Conservation (phyloP, 495 filamentous ascomycete genomes). For the Lasiosphaeris hirsuta region DNA sequence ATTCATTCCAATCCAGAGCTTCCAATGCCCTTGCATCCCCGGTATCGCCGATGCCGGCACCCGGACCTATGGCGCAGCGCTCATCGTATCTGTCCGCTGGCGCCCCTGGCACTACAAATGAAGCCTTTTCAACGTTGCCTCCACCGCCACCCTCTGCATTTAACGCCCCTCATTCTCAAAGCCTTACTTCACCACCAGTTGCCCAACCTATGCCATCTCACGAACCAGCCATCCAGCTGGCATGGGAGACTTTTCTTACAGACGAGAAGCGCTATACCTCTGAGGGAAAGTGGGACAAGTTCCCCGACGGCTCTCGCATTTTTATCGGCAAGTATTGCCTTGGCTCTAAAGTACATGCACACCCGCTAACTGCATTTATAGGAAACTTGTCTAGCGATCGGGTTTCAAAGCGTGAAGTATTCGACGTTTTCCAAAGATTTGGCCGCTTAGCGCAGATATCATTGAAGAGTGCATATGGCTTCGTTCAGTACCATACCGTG, state of each 20-base stretch:
- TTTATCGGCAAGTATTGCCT: constrained; percentile 75
- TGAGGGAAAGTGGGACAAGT: constrained; percentile 74
- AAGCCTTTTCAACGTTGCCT: constrained; percentile 51
- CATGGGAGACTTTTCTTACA: constrained; percentile 78
- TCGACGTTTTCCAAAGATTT: constrained; percentile 81
- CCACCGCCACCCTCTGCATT: constrained; percentile 59
- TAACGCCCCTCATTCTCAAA: constrained; percentile 22
- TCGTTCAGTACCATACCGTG: constrained; percentile 86
- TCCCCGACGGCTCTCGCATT: constrained; percentile 77
- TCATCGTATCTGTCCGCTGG: constrained; percentile 47
- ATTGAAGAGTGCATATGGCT: constrained; percentile 95
- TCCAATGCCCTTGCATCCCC: constrained; percentile 46
- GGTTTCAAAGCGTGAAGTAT: constrained; percentile 90
- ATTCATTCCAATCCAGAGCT: constrained; percentile 30
- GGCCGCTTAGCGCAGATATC: constrained; percentile 92
- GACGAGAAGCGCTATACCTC: constrained; percentile 59
- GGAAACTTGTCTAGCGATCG: constrained; percentile 91
- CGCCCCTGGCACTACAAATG: constrained; percentile 53
- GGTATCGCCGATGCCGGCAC: constrained; percentile 36
- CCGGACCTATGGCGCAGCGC: constrained; percentile 41
- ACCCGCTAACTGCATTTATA: constrained; percentile 32
- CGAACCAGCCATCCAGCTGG: constrained; percentile 47
- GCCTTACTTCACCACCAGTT: constrained; percentile 7
- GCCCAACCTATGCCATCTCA: constrained; percentile 43
- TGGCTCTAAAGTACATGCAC: background rate